Conservation (phyloP, 768 basidiomycete genomes). For the Neoboletus brunneissimus region DNA sequence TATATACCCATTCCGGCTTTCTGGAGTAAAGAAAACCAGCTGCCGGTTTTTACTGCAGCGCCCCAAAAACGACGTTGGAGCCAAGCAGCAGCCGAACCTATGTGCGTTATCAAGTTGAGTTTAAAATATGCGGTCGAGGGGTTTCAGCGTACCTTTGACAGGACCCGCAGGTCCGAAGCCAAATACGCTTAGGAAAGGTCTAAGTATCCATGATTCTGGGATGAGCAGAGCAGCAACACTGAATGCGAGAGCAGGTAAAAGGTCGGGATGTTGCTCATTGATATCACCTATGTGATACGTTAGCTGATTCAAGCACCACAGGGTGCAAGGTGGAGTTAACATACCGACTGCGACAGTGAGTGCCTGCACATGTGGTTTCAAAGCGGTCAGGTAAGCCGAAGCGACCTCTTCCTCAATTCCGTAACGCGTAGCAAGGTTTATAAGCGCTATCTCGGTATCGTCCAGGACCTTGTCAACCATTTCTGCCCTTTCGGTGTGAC, state of each 20-base stretch:
- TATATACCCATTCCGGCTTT: not conserved
- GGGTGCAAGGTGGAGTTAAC: not conserved
- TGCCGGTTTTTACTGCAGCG: not conserved
- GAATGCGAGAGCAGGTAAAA: not conserved
- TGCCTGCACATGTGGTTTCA: not conserved
- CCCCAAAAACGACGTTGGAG: not conserved
- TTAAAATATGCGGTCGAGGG: not conserved
- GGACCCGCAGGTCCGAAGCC: not conserved
- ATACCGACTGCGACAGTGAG: not conserved
- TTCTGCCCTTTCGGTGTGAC: constrained; percentile 2
- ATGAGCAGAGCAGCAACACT: not conserved
- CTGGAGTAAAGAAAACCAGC: not conserved
- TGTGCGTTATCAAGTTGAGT: not conserved
- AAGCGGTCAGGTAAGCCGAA: not conserved
- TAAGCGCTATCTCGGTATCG: not conserved
- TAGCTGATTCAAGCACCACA: not conserved
- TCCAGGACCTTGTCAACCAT: constrained; percentile 3
- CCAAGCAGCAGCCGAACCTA: not conserved
- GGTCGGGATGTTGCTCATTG: not conserved
- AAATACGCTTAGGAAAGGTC: not conserved
- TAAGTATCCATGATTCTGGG: not conserved
- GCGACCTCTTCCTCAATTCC: not conserved
- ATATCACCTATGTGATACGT: not conserved
- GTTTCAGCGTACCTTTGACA: not conserved
- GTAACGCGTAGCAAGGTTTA: no score